These are phyloP conservation scores for Truncatella angustata DNA, from an alignment of 2,329 filamentous ascomycete species.

Conservation along the genomic window DNA sequence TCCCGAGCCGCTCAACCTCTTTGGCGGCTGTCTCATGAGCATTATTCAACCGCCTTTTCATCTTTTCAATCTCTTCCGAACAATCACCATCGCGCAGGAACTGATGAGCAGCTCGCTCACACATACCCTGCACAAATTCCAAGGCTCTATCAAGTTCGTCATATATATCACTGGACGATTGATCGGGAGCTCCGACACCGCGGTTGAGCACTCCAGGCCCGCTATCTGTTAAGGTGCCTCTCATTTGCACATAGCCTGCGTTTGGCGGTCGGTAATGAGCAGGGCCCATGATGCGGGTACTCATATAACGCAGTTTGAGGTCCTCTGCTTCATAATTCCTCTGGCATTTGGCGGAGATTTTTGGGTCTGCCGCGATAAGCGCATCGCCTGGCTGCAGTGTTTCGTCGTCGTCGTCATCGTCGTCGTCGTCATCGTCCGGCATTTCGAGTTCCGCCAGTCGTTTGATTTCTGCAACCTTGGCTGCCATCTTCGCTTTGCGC, in stretches of 20 bases:
- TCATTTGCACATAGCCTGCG: slow-evolving; percentile 21
- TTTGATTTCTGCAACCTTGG: slow-evolving; percentile 67
- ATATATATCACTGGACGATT: slow-evolving; percentile 50
- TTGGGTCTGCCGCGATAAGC: slow-evolving; percentile 20
- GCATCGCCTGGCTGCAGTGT: slow-evolving; percentile 26
- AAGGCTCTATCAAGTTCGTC: slow-evolving; percentile 76
- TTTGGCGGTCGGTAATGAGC: slow-evolving; percentile 22
- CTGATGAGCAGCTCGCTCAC: slow-evolving; percentile 84
- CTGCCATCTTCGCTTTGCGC: slow-evolving; percentile 83
- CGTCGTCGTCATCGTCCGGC: slow-evolving; percentile 45
- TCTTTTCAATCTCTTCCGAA: slow-evolving; percentile 68
- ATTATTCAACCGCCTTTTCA: slow-evolving; percentile 62
- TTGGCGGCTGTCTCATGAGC: slow-evolving; percentile 60
- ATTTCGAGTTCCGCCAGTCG: slow-evolving; percentile 59
- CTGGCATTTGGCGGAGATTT: slow-evolving; percentile 9
- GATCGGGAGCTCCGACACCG: slow-evolving; percentile 11
- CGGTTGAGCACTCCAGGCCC: slow-evolving; percentile 23
- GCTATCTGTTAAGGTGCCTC: slow-evolving; percentile 14
- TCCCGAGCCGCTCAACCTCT: slow-evolving; percentile 55
- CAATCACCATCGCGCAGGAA: slow-evolving; percentile 88
- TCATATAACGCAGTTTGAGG: slow-evolving; percentile 35
- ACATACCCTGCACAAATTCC: slow-evolving; percentile 76
- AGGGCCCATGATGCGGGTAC: slow-evolving; percentile 36
- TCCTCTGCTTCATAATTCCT: slow-evolving; percentile 17
- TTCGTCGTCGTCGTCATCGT: slow-evolving; percentile 29